Conservation (phyloP, 2,329 filamentous ascomycete genomes). For the Fusarium longipes region DNA sequence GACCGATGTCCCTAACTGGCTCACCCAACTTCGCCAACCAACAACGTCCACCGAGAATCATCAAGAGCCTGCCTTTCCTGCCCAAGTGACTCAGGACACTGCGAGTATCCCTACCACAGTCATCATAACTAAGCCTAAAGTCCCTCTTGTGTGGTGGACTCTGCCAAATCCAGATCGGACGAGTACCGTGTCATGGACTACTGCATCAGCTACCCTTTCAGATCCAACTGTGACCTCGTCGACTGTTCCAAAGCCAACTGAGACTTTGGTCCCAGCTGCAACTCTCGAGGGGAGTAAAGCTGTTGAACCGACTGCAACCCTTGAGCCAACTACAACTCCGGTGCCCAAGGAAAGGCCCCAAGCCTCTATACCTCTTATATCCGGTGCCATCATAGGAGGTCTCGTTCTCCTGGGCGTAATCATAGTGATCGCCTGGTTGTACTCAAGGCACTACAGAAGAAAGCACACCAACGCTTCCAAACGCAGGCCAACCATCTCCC, state of each 20-base stretch:
- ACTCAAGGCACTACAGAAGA: background rate
- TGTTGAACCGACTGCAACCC: background rate
- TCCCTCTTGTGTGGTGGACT: background rate
- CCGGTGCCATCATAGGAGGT: background rate
- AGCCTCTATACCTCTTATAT: too few relatives aligned
- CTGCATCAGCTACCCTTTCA: background rate
- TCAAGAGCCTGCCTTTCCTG: background rate
- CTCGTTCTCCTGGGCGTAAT: background rate
- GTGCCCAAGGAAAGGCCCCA: background rate
- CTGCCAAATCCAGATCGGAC: background rate
- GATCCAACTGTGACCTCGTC: background rate
- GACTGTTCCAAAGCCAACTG: background rate
- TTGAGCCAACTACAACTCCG: background rate
- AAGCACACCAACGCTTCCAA: background rate
- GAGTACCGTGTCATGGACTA: background rate
- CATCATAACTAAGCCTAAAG: slow-evolving; percentile 1
- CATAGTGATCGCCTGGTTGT: background rate
- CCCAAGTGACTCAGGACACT: background rate
- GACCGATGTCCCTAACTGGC: too few relatives aligned
- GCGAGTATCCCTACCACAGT: background rate
- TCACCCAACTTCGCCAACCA: background rate
- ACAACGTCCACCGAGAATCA: background rate
- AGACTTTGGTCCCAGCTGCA: background rate
- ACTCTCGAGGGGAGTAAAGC: background rate
- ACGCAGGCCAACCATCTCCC: background rate